Base-by-base conservation (phyloP, 2,329 filamentous ascomycete genomes). In the Cadophora malorum region DNA sequence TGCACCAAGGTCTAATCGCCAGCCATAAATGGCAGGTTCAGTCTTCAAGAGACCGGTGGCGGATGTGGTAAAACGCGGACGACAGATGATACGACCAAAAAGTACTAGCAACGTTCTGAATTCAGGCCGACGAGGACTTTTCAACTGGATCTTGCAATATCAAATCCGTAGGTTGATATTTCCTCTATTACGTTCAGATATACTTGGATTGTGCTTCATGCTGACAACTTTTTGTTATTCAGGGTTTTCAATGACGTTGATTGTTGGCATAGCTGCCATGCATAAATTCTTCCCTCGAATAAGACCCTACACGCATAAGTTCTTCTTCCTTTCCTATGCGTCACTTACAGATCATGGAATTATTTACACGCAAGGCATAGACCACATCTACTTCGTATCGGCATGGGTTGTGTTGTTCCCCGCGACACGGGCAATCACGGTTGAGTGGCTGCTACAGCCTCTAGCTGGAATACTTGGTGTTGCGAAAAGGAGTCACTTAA, bases 301-400 rank as follows among this genome's bases (percentile, higher is more conserved):
- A 8, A 28, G 31, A 33, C 28, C 12, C 10, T 16, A 35, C 19
- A 56, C 31, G 21, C 53, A 31, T 31, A 56, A 56, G 21, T 56
- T 35, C 16, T 35, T 56, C 53, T 21, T 25, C 3, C 53, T 56
- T 21, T 56, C 53, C 19, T 56, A 35, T 21, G 19, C 12, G 9
- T 1, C 28, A n/a, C 16, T 31, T 35, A 21, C 31, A n/a, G 5
- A 0, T 31, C 25, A 7, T n/a, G 31, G 31, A 21, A 1, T 35
- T 19, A n/a, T n/a, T n/a, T 56, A 56, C 9, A 35, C 12, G 53
- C 53, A 56, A 56, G 53, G 31, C 19, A 35, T 35, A 35, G 53
- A 56, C 31, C 28, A 56, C 19, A 9, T 35, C 2, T 35, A 56
- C 31, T 56, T 56, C 31, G 31, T 56, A 16, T 2, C 21, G 19